Evolutionary conservation across 139 green algal species (phyloP), one percentile per base, ranked within the genome.

Genomic region (Diplosphaera chodatii): DNA sequence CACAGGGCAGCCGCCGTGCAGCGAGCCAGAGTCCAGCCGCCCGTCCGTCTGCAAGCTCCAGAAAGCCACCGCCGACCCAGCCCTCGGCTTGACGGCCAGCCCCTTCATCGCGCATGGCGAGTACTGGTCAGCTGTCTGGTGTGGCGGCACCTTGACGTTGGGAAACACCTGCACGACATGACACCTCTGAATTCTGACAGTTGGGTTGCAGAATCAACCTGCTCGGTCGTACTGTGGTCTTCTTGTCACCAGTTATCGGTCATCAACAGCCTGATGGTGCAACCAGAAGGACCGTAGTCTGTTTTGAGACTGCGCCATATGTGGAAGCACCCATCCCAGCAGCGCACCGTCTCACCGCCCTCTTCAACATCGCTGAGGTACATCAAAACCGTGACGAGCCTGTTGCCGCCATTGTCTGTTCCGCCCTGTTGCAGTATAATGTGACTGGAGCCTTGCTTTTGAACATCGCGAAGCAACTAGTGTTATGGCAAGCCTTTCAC

Each of bases 331-430:
- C n/a, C n/a, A n/a, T n/a, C n/a, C n/a, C n/a, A n/a, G n/a, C n/a
- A n/a, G n/a, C 48, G 48, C 48, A 59, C 48, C 84, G 89, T 94
- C 78, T 96, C 91, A 6, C 91, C 91, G 2, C 91, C 91, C 64
- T 92, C 87, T 70, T 96, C 87, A 1, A 87, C 82, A 16, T 89
- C 85, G 1, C 68, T 62, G 67, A 95, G 69, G 78, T 93, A 95
- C 82, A 91, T 91, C 25, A 95, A 79, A 56, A 93, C 82, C 0
- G 89, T 95, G 10, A 78, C 80, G 23, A 84, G 89, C 40, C 93
- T 83, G 67, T 92, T 89, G 67, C 85, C 88, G 68, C 85, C 87
- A 59, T 92, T 91, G 31, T 40, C 25, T 1, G 63, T 78, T 22
- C 73, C 76, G 18, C 76, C 67, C 62, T 85, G 48, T n/a, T n/a